Evolutionary conservation across 306 rosid species (phyloP), one percentile per base, ranked within the genome.

Genomic region (Comarum palustre): DNA sequence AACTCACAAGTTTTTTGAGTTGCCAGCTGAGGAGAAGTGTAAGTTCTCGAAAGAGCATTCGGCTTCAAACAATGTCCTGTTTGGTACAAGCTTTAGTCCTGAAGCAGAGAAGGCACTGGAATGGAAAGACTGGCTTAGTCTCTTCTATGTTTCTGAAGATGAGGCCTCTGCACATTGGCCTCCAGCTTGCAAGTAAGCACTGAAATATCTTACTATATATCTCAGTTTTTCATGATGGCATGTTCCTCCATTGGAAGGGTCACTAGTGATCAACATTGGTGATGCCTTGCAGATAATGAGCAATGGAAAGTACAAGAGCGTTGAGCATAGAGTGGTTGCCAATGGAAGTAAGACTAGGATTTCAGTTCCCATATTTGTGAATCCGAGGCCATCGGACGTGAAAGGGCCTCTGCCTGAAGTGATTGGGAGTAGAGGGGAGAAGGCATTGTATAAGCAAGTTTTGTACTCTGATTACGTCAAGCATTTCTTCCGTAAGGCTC

Each of bases 71-170:
- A 69, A 74, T 57, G 84, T 87, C 58, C 68, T 85, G 38, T 87
- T 79, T 42, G 90, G 88, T 0, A 80, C 87, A 0, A 87, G 90
- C 82, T 89, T 87, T 75, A 75, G 64, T 66, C 84, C 90, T 50
- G 42, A 73, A 29, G 66, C 84, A 1, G 95, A 89, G 84, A 85
- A 79, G 58, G 87, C 87, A 12, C 64, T 87, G 13, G 95, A 89
- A 78, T 89, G 92, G 95, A 89, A 85, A 32, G 90, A 89, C 59
- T 87, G 82, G 25, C 86, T 87, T 0, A 85, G 86, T 19, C 87
- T 89, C 72, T 80, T 81, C 69, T 87, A 77, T 80, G 87, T 82
- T 32, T 87, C 87, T n/a, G 90, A 89, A 27, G 77, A 76, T 17
- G 86, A 87, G 51, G 95, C 86, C 79, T 57, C 66, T 4, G 74